A percentile compares a stretch with the other conserved stretches of the same genome.
These are phyloP conservation scores for Nigrospora sphaerica DNA, from an alignment of 2,329 filamentous ascomycete genomes.

Conservation along the genomic window DNA sequence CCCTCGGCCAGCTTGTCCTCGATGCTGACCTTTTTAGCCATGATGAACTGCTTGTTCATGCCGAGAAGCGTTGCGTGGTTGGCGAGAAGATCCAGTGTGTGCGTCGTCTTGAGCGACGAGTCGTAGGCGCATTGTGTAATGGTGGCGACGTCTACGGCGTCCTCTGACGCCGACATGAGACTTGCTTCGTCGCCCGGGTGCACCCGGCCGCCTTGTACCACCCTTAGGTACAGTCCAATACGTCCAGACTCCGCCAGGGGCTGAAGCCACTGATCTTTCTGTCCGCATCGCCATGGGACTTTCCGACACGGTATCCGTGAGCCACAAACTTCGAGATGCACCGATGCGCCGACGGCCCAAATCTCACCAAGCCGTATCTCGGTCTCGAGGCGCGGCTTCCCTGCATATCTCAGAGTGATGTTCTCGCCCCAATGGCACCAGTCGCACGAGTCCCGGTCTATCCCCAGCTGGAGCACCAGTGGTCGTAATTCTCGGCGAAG, in stretches of 20 bases:
- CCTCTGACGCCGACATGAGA: slow-evolving; percentile 7
- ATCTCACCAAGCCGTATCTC: slow-evolving; percentile 14
- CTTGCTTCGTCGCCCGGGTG: slow-evolving; percentile 11
- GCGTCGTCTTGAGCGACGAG: slow-evolving; percentile 13
- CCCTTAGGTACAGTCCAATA: slow-evolving; percentile 12
- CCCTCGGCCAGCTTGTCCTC: slow-evolving; percentile 9
- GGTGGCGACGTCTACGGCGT: slow-evolving; percentile 10
- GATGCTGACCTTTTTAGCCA: slow-evolving; percentile 6
- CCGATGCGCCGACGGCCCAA: slow-evolving; percentile 12
- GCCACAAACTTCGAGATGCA: slow-evolving; percentile 13
- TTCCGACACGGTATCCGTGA: slow-evolving; percentile 14
- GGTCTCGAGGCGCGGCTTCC: slow-evolving; percentile 8
- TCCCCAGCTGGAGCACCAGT: slow-evolving; percentile 13
- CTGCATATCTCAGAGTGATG: slow-evolving; percentile 10
- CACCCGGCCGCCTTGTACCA: slow-evolving; percentile 11
- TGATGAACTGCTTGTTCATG: slow-evolving; percentile 12
- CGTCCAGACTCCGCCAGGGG: slow-evolving; percentile 11
- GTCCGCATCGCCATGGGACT: slow-evolving; percentile 15
- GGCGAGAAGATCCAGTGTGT: slow-evolving; percentile 13
- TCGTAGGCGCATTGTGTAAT: slow-evolving; percentile 11
- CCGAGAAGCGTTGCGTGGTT: slow-evolving; percentile 13
- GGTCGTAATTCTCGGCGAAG: slow-evolving; percentile 17
- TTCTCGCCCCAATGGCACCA: slow-evolving; percentile 19
- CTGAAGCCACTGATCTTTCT: slow-evolving; percentile 14
- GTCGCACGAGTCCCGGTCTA: slow-evolving; percentile 10